Evolutionary conservation across 2,329 filamentous ascomycete genomes (phyloP).

Genomic region (Cladosporium phlei): DNA sequence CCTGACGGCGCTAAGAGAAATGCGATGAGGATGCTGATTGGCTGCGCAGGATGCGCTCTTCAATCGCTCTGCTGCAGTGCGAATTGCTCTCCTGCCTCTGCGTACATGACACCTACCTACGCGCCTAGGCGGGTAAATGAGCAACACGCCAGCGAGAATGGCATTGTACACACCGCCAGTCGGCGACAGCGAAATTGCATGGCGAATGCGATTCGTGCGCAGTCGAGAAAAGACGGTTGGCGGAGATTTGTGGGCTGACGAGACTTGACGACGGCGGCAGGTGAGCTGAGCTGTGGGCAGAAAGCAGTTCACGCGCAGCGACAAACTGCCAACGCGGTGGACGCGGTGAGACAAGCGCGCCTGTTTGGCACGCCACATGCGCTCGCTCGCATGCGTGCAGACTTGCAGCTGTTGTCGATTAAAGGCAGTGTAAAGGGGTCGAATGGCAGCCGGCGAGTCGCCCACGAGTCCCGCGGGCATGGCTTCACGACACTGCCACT

Average conservation of each 20-base stretch:
- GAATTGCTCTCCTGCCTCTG: too few species aligned
- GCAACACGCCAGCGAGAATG: too few species aligned
- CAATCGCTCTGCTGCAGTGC: too few species aligned
- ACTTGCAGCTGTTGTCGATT: not conserved
- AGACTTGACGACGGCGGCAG: not conserved
- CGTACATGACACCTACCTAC: too few species aligned
- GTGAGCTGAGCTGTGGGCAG: not conserved
- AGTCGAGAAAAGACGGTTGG: too few species aligned
- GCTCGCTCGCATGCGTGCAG: conserved; percentile 8
- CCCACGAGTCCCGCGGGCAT: not conserved
- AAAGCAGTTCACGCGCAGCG: conserved; percentile 7
- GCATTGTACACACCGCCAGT: too few species aligned
- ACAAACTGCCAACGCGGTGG: conserved; percentile 1
- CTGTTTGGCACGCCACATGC: conserved; percentile 8
- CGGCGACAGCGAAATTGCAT: too few species aligned
- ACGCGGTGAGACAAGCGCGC: conserved; percentile 12
- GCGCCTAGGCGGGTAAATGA: too few species aligned
- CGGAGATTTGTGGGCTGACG: conserved; percentile 5
- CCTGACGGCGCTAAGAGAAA: too few species aligned
- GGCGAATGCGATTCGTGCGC: not conserved
- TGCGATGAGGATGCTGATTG: too few species aligned
- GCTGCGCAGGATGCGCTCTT: too few species aligned
- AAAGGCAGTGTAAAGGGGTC: conserved; percentile 2
- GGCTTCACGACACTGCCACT: not conserved
- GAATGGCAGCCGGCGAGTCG: not conserved